Conservation (phyloP, 2,329 filamentous ascomycete genomes). For the Penicillium griseofulvum region DNA sequence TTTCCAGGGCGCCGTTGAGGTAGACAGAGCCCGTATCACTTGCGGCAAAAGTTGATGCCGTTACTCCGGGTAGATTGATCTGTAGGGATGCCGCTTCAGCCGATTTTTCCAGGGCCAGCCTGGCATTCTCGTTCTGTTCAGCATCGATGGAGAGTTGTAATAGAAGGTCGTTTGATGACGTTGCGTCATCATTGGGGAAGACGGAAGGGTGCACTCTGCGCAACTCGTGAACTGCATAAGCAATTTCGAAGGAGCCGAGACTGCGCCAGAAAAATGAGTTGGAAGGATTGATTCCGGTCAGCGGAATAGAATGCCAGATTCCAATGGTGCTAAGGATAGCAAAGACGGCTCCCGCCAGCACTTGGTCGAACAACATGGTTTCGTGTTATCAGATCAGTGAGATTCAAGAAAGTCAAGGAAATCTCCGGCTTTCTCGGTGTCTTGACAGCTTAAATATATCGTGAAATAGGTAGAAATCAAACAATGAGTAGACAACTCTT, state of each 20-base stretch:
- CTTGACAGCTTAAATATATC: conserved; percentile 2
- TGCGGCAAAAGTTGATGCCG: background rate
- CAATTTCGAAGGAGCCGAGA: conserved; percentile 3
- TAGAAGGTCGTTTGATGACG: background rate
- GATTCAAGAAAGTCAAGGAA: background rate
- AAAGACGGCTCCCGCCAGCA: background rate
- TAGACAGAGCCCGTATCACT: background rate
- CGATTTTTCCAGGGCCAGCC: background rate
- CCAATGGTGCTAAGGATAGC: background rate
- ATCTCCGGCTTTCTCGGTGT: background rate
- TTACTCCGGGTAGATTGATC: background rate
- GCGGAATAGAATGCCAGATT: background rate
- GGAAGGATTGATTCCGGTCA: background rate
- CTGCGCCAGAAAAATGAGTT: background rate
- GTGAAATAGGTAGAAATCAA: background rate
- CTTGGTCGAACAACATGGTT: background rate
- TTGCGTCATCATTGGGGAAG: background rate
- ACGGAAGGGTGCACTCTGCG: background rate
- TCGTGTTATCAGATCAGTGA: background rate
- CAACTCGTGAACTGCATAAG: background rate
- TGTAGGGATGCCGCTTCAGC: background rate
- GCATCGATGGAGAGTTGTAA: background rate
- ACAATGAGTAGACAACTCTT: background rate
- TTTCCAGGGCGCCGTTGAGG: background rate
- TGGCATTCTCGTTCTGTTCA: background rate